phyloP scores from a whole-genome alignment of 495 filamentous ascomycete genomes.

The Penicillium cinerascens region DNA sequence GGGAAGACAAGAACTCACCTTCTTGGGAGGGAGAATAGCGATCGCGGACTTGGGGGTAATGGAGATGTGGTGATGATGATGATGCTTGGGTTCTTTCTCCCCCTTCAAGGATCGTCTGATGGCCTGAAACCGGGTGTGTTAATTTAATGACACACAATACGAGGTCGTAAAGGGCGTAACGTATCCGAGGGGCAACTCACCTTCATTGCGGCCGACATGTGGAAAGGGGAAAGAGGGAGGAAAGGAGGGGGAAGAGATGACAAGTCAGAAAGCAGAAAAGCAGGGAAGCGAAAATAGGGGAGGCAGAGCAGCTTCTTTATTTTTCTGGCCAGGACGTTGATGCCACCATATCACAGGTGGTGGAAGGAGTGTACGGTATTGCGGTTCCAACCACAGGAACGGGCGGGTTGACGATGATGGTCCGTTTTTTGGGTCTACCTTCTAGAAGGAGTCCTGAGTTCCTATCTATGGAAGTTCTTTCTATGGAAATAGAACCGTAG shows the following conservation, averaged over 20 bases:
- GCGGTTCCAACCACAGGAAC: constrained; percentile 21
- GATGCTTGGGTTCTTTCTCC: constrained; percentile 70
- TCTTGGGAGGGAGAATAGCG: constrained; percentile 93
- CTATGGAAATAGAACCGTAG: neutral
- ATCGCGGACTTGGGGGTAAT: constrained; percentile 92
- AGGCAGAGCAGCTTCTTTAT: neutral
- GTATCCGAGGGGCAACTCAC: constrained; percentile 15
- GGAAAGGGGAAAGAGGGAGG: neutral
- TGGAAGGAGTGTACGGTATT: constrained; percentile 12
- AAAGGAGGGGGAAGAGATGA: neutral
- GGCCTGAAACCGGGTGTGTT: constrained; percentile 49
- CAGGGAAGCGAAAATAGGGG: neutral
- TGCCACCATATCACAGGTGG: neutral
- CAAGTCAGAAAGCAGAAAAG: neutral
- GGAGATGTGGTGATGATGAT: constrained; percentile 74
- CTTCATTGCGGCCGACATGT: constrained; percentile 22
- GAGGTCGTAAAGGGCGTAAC: constrained; percentile 6
- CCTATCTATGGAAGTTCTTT: no score
- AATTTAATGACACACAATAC: constrained; percentile 13
- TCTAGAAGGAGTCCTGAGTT: neutral
- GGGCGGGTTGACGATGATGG: constrained; percentile 11
- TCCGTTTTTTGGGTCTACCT: constrained; percentile 14
- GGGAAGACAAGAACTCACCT: constrained; percentile 54
- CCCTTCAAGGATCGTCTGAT: constrained; percentile 84
- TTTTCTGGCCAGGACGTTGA: neutral